Evolutionary conservation across 768 basidiomycete species (phyloP).

Genomic region (Suillus placidus): DNA sequence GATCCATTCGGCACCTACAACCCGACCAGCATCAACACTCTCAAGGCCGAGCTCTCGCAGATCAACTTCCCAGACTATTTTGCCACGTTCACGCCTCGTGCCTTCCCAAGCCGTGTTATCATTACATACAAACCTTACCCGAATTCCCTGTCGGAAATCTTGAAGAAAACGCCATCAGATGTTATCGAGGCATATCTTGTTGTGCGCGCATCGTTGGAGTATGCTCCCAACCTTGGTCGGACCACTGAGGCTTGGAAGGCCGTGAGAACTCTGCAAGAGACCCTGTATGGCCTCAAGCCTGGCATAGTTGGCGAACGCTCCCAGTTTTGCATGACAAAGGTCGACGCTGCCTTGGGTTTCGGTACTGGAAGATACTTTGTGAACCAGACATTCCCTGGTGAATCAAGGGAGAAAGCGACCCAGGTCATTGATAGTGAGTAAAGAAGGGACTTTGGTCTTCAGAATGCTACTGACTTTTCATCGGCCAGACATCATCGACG

Average conservation of each 20-base stretch:
- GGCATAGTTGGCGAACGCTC: constrained; percentile 83
- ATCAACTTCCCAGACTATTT: constrained; percentile 88
- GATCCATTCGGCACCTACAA: constrained; percentile 92
- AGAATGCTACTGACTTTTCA: constrained; percentile 16
- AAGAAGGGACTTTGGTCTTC: neutral
- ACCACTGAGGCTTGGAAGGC: constrained; percentile 81
- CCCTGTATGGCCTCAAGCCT: constrained; percentile 81
- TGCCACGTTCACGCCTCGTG: constrained; percentile 77
- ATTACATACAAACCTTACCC: constrained; percentile 83
- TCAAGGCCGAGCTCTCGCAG: constrained; percentile 70
- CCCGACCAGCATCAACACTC: constrained; percentile 68
- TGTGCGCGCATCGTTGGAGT: constrained; percentile 66
- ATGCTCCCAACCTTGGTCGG: constrained; percentile 72
- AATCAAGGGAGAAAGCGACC: constrained; percentile 80
- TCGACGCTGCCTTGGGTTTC: constrained; percentile 82
- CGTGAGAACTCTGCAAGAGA: constrained; percentile 67
- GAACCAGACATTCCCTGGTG: constrained; percentile 75
- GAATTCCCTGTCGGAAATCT: constrained; percentile 62
- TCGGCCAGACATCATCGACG: constrained; percentile 67
- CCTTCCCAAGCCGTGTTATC: constrained; percentile 75
- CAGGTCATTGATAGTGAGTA: constrained; percentile 74
- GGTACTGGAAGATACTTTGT: constrained; percentile 90
- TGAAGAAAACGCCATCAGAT: constrained; percentile 66
- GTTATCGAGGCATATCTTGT: constrained; percentile 88
- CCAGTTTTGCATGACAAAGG: constrained; percentile 76